Percentiles rank a stretch among this genome's conserved stretches.
phyloP scores from a whole-genome alignment of 2,329 filamentous ascomycete genomes.

The Fusarium sp. region DNA sequence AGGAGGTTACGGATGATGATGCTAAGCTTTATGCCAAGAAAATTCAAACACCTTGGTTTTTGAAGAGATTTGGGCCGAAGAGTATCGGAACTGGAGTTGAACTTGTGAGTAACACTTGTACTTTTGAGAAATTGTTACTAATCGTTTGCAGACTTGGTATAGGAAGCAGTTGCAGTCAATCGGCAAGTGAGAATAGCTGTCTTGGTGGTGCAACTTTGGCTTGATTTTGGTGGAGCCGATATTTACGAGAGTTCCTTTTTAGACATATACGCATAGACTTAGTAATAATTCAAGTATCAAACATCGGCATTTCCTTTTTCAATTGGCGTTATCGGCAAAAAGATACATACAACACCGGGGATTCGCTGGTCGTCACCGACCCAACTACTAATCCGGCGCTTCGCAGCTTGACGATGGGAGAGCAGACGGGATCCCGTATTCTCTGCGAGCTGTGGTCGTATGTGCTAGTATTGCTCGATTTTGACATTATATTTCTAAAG shows the following conservation, averaged over 20 bases:
- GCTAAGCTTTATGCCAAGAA: constrained; percentile 20
- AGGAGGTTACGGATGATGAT: constrained; percentile 27
- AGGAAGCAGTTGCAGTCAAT: constrained; percentile 28
- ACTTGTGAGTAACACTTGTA: constrained; percentile 2
- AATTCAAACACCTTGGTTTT: constrained; percentile 25
- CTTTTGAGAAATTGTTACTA: background rate
- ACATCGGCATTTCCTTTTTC: fast-evolving
- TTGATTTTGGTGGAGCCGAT: background rate
- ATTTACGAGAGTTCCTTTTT: background rate
- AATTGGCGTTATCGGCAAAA: too few species aligned
- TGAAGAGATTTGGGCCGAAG: constrained; percentile 31
- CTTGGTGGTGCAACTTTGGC: background rate
- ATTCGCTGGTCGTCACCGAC: background rate
- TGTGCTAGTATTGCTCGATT: background rate
- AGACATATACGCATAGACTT: background rate
- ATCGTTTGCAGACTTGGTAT: constrained; percentile 21
- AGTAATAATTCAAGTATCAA: background rate
- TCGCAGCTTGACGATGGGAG: constrained; percentile 7
- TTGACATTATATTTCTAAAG: background rate
- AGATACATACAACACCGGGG: background rate
- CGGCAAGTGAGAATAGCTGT: background rate
- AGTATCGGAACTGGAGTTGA: constrained; percentile 35
- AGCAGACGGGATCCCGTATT: constrained; percentile 23
- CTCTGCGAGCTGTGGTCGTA: constrained; percentile 23
- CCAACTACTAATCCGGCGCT: too few species aligned